Conservation (phyloP, 345 rosid genomes). For the Sapria himalayana region DNA sequence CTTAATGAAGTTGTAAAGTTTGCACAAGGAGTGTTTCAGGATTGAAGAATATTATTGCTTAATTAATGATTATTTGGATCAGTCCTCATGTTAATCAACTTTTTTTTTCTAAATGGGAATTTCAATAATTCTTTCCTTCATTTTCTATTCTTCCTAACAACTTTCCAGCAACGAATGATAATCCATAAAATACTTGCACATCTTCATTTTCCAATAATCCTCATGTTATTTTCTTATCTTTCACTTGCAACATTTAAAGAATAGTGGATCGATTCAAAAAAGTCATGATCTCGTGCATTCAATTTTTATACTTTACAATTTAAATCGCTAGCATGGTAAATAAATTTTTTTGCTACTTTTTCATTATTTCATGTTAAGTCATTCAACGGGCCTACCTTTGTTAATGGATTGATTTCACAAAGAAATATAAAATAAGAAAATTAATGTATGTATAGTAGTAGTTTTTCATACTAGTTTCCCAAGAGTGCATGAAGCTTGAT, state of each 20-base stretch:
- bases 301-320: background rate
- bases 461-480: conserved; percentile 53
- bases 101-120: conserved; percentile 41
- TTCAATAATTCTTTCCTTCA: conserved; percentile 63
- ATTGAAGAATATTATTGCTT: conserved; percentile 10
- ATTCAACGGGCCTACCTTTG: background rate
- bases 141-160: conserved; percentile 63
- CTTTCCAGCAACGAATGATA: conserved; percentile 74
- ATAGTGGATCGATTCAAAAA: background rate
- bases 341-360: background rate
- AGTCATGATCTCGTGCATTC: background rate
- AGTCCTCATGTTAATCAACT: conserved; percentile 46
- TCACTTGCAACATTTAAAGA: background rate
- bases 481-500: conserved; percentile 83
- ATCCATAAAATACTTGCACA: conserved; percentile 22
- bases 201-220: background rate
- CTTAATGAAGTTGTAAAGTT: conserved; percentile 10
- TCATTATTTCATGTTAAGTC: background rate
- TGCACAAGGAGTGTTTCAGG: conserved; percentile 9
- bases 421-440: background rate
- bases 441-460: background rate
- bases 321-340: background rate
- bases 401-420: background rate
- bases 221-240: background rate
- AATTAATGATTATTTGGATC: conserved; percentile 61